Conservation (phyloP, 2,329 filamentous ascomycete genomes). For the Colletotrichum neosansevieriae region DNA sequence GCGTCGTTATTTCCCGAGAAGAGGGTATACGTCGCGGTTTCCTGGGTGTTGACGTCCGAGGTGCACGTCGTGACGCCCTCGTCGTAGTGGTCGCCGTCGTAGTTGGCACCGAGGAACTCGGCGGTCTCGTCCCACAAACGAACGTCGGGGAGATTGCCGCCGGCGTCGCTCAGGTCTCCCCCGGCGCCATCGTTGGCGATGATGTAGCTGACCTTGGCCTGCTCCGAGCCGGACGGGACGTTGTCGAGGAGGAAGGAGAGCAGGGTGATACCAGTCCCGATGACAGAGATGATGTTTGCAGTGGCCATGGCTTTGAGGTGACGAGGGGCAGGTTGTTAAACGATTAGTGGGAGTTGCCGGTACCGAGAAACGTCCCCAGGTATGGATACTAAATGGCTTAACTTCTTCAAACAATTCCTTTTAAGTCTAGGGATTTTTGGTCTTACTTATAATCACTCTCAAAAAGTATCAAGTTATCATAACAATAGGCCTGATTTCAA, state of each 20-base stretch:
- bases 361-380: too few species aligned
- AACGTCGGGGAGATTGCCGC: slow-evolving; percentile 46
- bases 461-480: too few species aligned
- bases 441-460: too few species aligned
- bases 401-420: too few species aligned
- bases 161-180: slow-evolving; percentile 41
- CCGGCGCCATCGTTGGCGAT: slow-evolving; percentile 40
- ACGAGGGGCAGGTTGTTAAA: too few species aligned
- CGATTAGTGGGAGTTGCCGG: too few species aligned
- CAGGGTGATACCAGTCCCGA: slow-evolving; percentile 27
- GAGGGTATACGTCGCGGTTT: slow-evolving; percentile 42
- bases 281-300: slow-evolving; percentile 19
- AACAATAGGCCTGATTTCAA: too few species aligned
- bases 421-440: too few species aligned
- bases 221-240: background rate
- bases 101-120: slow-evolving; percentile 43
- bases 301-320: slow-evolving; percentile 1
- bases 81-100: slow-evolving; percentile 30
- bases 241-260: slow-evolving; percentile 16
- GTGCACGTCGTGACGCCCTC: too few species aligned
- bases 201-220: slow-evolving; percentile 30
- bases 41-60: too few species aligned
- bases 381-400: too few species aligned
- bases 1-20: slow-evolving; percentile 46
- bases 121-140: slow-evolving; percentile 46